These are phyloP conservation scores for Neobulgaria alba DNA, from an alignment of 2,329 filamentous ascomycete species.

Conservation along the genomic window DNA sequence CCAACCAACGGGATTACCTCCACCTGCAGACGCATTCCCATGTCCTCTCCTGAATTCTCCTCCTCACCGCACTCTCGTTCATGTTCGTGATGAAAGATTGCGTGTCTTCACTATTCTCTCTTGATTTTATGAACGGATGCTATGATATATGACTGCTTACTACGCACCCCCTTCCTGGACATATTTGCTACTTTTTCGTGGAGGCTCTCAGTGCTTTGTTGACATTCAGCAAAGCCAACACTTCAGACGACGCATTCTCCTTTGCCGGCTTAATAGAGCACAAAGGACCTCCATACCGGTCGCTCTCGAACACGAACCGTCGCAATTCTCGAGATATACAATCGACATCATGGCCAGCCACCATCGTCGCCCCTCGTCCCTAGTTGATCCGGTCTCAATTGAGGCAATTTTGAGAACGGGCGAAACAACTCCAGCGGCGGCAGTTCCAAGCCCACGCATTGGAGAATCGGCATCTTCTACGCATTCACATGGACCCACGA, in stretches of 20 bases:
- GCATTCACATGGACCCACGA: constrained; percentile 15
- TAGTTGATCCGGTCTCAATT: constrained; percentile 23
- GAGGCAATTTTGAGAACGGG: constrained; percentile 26
- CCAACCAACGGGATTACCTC: no score
- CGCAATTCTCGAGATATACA: constrained; percentile 15
- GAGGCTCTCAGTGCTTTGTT: constrained; percentile 19
- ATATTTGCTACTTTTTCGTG: constrained; percentile 15
- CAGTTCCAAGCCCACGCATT: constrained; percentile 19
- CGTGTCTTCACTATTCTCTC: not conserved
- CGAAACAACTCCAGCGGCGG: constrained; percentile 15
- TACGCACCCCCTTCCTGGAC: constrained; percentile 10
- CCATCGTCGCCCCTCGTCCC: constrained; percentile 18
- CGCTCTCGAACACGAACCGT: constrained; percentile 15
- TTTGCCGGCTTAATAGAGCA: constrained; percentile 17
- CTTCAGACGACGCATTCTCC: constrained; percentile 12
- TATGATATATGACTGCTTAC: constrained; percentile 13
- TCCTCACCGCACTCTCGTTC: not conserved
- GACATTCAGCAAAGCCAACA: constrained; percentile 16
- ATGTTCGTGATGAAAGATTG: not conserved
- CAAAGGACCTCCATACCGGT: constrained; percentile 17
- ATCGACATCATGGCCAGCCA: constrained; percentile 25
- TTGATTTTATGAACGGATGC: not conserved
- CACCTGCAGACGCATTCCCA: no score
- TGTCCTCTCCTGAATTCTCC: not conserved
- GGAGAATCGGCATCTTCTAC: constrained; percentile 17